These are phyloP conservation scores for Mortierella polycephala DNA, from an alignment of 371 early-diverging fungal genomes.

Conservation along the genomic window DNA sequence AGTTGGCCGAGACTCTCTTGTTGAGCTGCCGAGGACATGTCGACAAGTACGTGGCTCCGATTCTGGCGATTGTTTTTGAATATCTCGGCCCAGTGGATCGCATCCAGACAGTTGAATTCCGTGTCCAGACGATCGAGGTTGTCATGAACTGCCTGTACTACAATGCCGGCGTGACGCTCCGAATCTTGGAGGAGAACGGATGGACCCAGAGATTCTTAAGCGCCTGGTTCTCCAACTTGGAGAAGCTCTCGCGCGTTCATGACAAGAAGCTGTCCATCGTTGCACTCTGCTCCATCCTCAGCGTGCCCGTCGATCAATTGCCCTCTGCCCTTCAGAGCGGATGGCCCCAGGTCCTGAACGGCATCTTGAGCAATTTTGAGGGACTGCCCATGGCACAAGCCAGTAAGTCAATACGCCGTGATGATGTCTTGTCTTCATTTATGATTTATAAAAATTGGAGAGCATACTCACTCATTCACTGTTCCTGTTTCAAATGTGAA, in stretches of 20 bases:
- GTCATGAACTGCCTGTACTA: constrained; percentile 88
- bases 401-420: constrained; percentile 59
- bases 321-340: constrained; percentile 78
- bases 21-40: constrained; percentile 81
- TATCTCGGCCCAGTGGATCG: constrained; percentile 67
- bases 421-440: neutral
- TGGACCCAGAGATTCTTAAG: constrained; percentile 85
- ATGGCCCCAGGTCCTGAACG: constrained; percentile 78
- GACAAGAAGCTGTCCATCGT: constrained; percentile 93
- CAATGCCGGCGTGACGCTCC: constrained; percentile 81
- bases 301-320: constrained; percentile 74
- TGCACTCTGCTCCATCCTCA: constrained; percentile 79
- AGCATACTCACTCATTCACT: too few species aligned
- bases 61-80: constrained; percentile 75
- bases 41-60: constrained; percentile 70
- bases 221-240: constrained; percentile 80
- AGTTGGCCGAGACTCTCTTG: constrained; percentile 82
- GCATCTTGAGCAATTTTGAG: constrained; percentile 78
- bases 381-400: constrained; percentile 82
- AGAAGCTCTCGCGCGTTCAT: constrained; percentile 85
- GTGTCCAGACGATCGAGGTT: constrained; percentile 58
- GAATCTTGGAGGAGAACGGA: constrained; percentile 79
- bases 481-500: neutral
- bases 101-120: constrained; percentile 59
- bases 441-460: too few species aligned